Evolutionary conservation across 2,329 filamentous ascomycete species (phyloP).

Genomic region (Thielaviopsis musarum): DNA sequence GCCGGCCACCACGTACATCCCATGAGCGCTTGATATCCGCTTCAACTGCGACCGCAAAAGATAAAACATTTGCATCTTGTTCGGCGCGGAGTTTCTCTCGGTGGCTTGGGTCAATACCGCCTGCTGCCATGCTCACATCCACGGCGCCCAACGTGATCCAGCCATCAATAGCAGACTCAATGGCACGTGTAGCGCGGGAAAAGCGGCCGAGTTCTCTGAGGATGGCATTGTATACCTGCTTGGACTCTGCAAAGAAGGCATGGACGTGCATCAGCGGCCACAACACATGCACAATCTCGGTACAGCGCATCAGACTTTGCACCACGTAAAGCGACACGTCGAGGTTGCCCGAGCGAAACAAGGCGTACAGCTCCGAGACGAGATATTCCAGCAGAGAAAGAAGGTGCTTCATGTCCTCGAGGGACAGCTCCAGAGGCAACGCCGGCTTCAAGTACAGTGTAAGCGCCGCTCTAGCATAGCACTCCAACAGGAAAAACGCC

Average conservation of each 20-base stretch:
- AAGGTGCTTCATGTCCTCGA: background rate
- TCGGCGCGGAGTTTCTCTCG: slow-evolving; percentile 23
- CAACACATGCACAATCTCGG: background rate
- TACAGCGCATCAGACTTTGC: background rate
- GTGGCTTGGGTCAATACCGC: slow-evolving; percentile 20
- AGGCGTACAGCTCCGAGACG: slow-evolving; percentile 3
- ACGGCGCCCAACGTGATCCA: background rate
- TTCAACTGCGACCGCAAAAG: slow-evolving; percentile 19
- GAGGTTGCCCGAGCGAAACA: background rate
- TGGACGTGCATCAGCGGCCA: slow-evolving; percentile 1
- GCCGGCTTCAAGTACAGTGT: slow-evolving; percentile 13
- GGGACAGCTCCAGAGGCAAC: slow-evolving; percentile 3
- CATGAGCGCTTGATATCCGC: slow-evolving; percentile 15
- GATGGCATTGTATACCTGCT: background rate
- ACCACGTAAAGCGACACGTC: slow-evolving; percentile 4
- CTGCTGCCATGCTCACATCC: background rate
- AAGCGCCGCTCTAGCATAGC: slow-evolving; percentile 30
- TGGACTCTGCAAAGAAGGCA: background rate
- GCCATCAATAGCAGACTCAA: background rate
- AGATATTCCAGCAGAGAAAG: background rate
- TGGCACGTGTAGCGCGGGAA: background rate
- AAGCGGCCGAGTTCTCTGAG: background rate
- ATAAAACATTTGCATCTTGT: slow-evolving; percentile 19
- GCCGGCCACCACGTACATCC: slow-evolving; percentile 13
- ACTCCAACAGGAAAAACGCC: slow-evolving; percentile 32